Evolutionary conservation across 768 basidiomycete genomes (phyloP).

Genomic region (Rhizopogon vulgaris): DNA sequence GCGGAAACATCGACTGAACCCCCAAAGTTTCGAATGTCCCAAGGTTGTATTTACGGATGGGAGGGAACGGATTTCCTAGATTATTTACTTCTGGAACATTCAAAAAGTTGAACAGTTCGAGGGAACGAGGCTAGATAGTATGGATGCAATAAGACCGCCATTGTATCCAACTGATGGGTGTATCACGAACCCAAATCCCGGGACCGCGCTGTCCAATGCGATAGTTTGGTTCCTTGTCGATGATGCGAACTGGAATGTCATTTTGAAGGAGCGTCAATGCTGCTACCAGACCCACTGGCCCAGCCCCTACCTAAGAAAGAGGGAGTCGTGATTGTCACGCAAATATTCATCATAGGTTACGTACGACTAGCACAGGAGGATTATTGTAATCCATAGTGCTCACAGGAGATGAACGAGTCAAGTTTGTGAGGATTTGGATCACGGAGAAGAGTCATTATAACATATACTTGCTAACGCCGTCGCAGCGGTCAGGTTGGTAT

Average conservation of each 20-base stretch:
- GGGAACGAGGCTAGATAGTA: slow-evolving; percentile 31
- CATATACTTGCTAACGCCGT: no score
- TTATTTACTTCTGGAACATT: slow-evolving; percentile 31
- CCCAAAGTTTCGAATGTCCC: neutral
- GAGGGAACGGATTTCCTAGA: slow-evolving; percentile 19
- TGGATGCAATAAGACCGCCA: neutral
- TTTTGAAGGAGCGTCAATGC: slow-evolving; percentile 7
- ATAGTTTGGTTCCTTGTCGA: slow-evolving; percentile 13
- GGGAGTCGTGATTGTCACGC: no score
- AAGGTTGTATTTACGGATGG: slow-evolving; percentile 27
- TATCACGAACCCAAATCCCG: slow-evolving; percentile 27
- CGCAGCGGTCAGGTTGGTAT: no score
- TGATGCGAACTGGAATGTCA: neutral
- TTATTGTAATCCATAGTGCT: no score
- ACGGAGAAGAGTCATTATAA: no score
- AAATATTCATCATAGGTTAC: no score
- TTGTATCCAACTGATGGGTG: neutral
- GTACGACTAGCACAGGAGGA: no score
- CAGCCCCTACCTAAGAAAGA: slow-evolving; percentile 1
- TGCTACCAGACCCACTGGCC: slow-evolving; percentile 3
- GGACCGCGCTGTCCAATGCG: slow-evolving; percentile 33
- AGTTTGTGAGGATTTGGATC: no score
- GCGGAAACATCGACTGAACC: slow-evolving; percentile 12
- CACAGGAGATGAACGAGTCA: no score
- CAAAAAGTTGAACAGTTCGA: slow-evolving; percentile 17